Evolutionary conservation across 1,284 basidiomycete species (phyloP).

Genomic region (Ustilago shanxiensis): DNA sequence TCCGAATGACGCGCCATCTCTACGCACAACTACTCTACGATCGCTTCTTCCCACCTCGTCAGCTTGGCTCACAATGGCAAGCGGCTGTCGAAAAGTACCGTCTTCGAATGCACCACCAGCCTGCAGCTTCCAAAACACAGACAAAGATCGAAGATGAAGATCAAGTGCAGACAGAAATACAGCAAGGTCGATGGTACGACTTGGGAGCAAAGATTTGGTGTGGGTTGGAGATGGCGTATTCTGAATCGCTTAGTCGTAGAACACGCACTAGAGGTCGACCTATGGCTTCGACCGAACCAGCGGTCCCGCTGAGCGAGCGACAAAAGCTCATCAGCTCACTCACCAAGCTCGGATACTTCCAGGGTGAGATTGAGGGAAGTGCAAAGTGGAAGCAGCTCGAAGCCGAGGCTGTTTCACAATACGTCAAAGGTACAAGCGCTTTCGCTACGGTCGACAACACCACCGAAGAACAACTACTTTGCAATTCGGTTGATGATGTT

Average conservation of each 20-base stretch:
- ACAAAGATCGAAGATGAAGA: conserved; percentile 35
- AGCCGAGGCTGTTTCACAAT: conserved; percentile 36
- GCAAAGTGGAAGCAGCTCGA: conserved; percentile 60
- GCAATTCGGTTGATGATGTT: conserved; percentile 22
- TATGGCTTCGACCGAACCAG: neutral
- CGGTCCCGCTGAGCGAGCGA: conserved; percentile 14
- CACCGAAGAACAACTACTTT: conserved; percentile 2
- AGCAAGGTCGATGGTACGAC: conserved; percentile 58
- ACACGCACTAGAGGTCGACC: conserved; percentile 12
- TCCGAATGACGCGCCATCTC: conserved; percentile 58
- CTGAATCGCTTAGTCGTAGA: conserved; percentile 35
- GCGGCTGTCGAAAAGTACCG: conserved; percentile 54
- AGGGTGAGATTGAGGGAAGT: conserved; percentile 51
- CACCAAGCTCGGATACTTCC: conserved; percentile 60
- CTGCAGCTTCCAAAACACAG: neutral
- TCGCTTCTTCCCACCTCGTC: conserved; percentile 88
- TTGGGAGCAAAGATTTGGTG: conserved; percentile 63
- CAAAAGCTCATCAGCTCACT: conserved; percentile 48
- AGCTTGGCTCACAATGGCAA: conserved; percentile 77
- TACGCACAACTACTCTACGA: conserved; percentile 93
- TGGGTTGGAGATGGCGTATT: conserved; percentile 62
- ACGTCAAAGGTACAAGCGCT: neutral
- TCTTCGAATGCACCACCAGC: conserved; percentile 17
- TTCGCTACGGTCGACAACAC: neutral
- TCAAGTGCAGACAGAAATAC: conserved; percentile 23